Percentiles rank a stretch among this genome's conserved stretches.
Evolutionary conservation across 768 basidiomycete genomes (phyloP).

Genomic region (Russula lepida): DNA sequence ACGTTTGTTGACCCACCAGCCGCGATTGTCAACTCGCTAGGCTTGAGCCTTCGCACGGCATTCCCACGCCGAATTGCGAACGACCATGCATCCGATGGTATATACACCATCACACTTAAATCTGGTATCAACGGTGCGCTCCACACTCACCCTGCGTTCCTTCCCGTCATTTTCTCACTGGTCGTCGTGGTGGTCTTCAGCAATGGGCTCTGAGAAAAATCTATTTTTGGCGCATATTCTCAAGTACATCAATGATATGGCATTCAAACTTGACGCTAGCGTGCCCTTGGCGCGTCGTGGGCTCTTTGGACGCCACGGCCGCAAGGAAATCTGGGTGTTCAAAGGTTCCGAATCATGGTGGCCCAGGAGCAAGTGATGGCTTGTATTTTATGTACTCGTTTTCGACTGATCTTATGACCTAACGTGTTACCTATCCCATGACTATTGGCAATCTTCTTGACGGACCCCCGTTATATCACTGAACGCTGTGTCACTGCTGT

Average conservation of each 20-base stretch:
- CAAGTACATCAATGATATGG: slow-evolving; percentile 46
- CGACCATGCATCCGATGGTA: slow-evolving; percentile 39
- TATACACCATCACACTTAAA: slow-evolving; percentile 50
- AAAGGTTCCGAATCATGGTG: slow-evolving; percentile 31
- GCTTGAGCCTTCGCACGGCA: slow-evolving; percentile 31
- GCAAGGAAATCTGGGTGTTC: slow-evolving; percentile 61
- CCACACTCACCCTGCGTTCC: not conserved
- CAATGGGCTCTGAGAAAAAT: slow-evolving; percentile 35
- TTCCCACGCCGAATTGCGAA: slow-evolving; percentile 37
- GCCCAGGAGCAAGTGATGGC: slow-evolving; percentile 5
- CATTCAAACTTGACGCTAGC: slow-evolving; percentile 58
- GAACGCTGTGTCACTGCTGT: not conserved
- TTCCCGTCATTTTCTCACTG: not conserved
- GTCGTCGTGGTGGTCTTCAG: slow-evolving; percentile 9
- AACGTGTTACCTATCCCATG: not conserved
- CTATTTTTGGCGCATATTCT: slow-evolving; percentile 56
- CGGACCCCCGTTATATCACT: not conserved
- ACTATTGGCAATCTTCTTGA: not conserved
- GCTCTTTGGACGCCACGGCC: slow-evolving; percentile 32
- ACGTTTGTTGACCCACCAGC: slow-evolving; percentile 36
- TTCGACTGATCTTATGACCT: slow-evolving; percentile 14
- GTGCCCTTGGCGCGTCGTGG: slow-evolving; percentile 46
- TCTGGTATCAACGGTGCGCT: slow-evolving; percentile 19
- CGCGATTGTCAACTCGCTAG: slow-evolving; percentile 32
- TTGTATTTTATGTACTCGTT: not conserved